Base-by-base conservation (phyloP, 2,329 filamentous ascomycete genomes). In the Calycina herbarum region DNA sequence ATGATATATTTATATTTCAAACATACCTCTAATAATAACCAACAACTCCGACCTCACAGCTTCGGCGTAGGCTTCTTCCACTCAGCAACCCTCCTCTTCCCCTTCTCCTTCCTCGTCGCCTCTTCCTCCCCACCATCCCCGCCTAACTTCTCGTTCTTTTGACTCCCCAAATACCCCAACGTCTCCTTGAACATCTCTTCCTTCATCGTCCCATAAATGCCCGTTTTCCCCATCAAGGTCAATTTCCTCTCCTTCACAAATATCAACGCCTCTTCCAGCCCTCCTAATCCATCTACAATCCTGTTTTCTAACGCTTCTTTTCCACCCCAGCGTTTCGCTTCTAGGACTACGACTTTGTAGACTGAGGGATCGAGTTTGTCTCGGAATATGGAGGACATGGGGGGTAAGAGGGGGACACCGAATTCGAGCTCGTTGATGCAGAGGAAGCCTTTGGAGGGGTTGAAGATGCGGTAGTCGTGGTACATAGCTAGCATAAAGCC, bases 351-450 rank as follows among this genome's bases (percentile, higher is more conserved):
- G 54, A 80, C 79, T 42, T 90, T 83, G 75, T 89, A 90, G 0
- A 83, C 82, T 1, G 74, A 66, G 0, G 82, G 77, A 0, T 82
- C 72, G 2, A 89, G 76, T 78, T 94, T 95, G 71, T 88, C 80
- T 15, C 90, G 83, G 80, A 95, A 94, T 69, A 95, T 85, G 59
- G 82, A 81, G 63, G 85, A 85, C 90, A 96, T 93, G 66, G 90
- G 83, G 2, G 91, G 83, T 70, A 88, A 85, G 42, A 95, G 83
- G n/a, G 89, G 86, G 1, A 89, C 89, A 61, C 92, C 91, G 68
- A 95, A 90, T 70, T 93, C 88, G 15, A 95, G 82, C 79, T 95
- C 92, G 77, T 94, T 94, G 70, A 95, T 80, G 78, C 92, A 94
- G 48, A 91, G 77, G 78, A 87, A 94, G n/a, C 92, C 92, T 24